A percentile compares a stretch with the other conserved stretches of the same genome.
These are phyloP conservation scores for Colletotrichum limetticola DNA, from an alignment of 2,329 filamentous ascomycete species.

Conservation along the genomic window DNA sequence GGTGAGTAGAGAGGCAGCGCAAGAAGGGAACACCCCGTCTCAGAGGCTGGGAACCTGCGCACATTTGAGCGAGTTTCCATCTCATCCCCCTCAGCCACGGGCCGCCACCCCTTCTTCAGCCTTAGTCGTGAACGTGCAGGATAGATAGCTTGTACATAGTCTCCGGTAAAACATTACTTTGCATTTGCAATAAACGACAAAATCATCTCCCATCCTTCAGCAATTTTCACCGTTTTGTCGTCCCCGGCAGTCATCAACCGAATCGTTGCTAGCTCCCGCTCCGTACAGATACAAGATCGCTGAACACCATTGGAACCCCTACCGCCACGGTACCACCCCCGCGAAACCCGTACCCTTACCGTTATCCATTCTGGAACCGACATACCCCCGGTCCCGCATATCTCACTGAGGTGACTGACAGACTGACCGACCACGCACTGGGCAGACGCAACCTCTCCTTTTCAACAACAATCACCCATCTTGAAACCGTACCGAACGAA, in stretches of 20 bases:
- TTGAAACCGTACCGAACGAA: neutral
- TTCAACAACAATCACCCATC: neutral
- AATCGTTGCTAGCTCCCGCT: slow-evolving; percentile 17
- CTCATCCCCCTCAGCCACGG: slow-evolving; percentile 19
- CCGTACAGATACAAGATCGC: neutral
- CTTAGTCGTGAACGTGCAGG: neutral
- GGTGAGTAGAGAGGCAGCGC: neutral
- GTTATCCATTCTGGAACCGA: neutral
- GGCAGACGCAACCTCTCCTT: neutral
- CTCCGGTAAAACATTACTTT: neutral
- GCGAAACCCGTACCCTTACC: slow-evolving; percentile 3
- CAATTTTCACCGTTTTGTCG: neutral
- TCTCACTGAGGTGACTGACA: neutral
- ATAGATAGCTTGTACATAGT: neutral
- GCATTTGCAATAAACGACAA: neutral
- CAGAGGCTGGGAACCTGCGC: slow-evolving; percentile 42
- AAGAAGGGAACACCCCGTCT: slow-evolving; percentile 33
- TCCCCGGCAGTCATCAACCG: neutral
- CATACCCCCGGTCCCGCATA: neutral
- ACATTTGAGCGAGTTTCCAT: slow-evolving; percentile 53
- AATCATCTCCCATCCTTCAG: neutral
- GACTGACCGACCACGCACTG: neutral
- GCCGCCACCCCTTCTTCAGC: slow-evolving; percentile 23
- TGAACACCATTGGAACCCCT: neutral
- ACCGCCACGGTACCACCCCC: slow-evolving; percentile 2